Evolutionary conservation across 371 early-diverging fungal species (phyloP), one percentile per base, ranked within the genome.

Genomic region (Mortierella sp.): DNA sequence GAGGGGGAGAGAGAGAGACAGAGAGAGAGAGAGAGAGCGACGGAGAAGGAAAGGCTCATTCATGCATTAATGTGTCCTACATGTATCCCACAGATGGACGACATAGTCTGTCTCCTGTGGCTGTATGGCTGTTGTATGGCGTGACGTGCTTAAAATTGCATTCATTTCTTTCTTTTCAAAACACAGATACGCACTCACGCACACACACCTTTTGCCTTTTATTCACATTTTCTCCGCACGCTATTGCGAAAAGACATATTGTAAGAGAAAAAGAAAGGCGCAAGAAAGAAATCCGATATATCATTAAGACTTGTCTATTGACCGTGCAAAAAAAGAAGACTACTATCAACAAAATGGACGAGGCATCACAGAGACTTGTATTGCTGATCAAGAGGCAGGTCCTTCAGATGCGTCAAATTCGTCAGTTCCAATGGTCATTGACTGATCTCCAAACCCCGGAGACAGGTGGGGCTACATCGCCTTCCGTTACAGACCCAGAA

Each of bases 381-480:
- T 43, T 81, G 22, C 21, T 76, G 41, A 63, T 81, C 70, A 81
- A 81, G 47, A 69, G 82, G 16, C 82, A 81, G 61, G 40, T 81
- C 28, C 60, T 81, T 47, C 76, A 75, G 43, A 81, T 81, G 82
- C 76, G 82, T 22, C 82, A 68, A 47, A 58, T 81, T 1, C 72
- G 76, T 33, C 72, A 69, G 28, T 70, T 81, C 32, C 76, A 72
- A 24, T 81, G 82, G 82, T 63, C 82, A 8, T 48, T 81, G 4
- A 43, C 71, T 1, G 36, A 36, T 15, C 0, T 57, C 0, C 52
- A n/a, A 1, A 40, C 3, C 21, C 22, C 33, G 19, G 40, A n/a
- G n/a, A 9, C 28, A 28, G 58, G 41, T 3, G 16, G 50, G 0
- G 13, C 41, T 9, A 2, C 61, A 13, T 11, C 28, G 4, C 53